Base-by-base conservation (phyloP, 2,329 filamentous ascomycete genomes). In the Epichloe sp. region DNA sequence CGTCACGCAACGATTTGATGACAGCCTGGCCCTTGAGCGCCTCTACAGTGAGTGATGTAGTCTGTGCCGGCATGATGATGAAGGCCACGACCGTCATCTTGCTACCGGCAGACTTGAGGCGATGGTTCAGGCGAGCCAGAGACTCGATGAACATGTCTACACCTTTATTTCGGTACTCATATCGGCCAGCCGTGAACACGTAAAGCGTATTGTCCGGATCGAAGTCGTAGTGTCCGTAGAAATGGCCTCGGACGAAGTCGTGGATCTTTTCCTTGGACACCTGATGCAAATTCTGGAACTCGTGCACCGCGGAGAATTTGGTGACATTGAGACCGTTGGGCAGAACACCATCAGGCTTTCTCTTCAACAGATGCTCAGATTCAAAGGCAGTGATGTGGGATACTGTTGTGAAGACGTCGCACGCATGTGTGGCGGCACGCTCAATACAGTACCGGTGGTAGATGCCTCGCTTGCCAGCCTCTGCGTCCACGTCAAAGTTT, bases 101-200 rank as follows among this genome's bases (percentile, higher is more conserved):
- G 59, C 88, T 95, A 47, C 88, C 88, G 7, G 82, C 71, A 48
- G 71, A 71, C 78, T 97, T 97, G 63, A 98, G 80, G 40, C 86
- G 81, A 73, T 97, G 90, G 71, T 98, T 98, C 61, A 98, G 73
- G 43, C 93, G 86, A 31, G 93, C 93, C 56, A 98, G 74, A 3
- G 90, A 93, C 70, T 98, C 93, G 59, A 98, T 95, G 69, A 97
- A 98, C 93, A 98, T 97, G 69, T 98, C 93, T 10, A 96, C 91
- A 63, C 93, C 93, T 72, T 98, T 98, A 65, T 98, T 98, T 57
- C 93, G 78, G 77, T 91, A 98, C 69, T 98, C 93, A 64, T 98
- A 98, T 56, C 93, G 86, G 54, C 93, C 93, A 6, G 93, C 86
- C 3, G 90, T 98, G 75, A 98, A 98, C 71, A 97, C 85, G 71